A percentile compares a stretch with the other conserved stretches of the same genome.
Conservation (phyloP, 257 asterid genomes). For the Rauvolfia tetraphylla region DNA sequence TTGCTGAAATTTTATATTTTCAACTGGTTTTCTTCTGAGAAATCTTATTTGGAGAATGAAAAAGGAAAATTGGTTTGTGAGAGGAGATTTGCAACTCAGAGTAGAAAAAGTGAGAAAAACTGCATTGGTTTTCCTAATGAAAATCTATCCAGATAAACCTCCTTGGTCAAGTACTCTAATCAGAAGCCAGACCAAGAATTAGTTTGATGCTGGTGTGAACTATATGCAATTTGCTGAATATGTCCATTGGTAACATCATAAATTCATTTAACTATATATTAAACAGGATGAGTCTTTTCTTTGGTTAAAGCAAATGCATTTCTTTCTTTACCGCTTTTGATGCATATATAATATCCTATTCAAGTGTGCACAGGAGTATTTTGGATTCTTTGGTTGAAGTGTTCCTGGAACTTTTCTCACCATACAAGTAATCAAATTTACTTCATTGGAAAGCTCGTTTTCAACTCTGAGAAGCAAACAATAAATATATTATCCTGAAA, state of each 20-base stretch:
- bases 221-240: background rate
- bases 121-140: too few species aligned
- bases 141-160: too few species aligned
- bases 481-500: background rate
- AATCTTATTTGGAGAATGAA: too few species aligned
- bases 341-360: too few species aligned
- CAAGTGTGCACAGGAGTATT: too few species aligned
- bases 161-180: background rate
- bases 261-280: background rate
- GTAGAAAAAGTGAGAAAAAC: too few species aligned
- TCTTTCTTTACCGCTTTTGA: too few species aligned
- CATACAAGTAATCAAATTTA: background rate
- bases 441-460: background rate
- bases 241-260: background rate
- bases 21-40: too few species aligned
- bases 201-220: background rate
- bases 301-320: background rate
- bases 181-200: background rate
- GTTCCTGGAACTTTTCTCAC: background rate
- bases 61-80: too few species aligned
- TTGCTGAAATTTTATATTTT: background rate
- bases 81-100: too few species aligned
- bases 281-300: background rate
- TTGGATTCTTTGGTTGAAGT: too few species aligned
- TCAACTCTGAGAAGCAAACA: background rate